Base-by-base conservation (phyloP, 2,329 filamentous ascomycete genomes). In the Aureobasidium zeae region DNA sequence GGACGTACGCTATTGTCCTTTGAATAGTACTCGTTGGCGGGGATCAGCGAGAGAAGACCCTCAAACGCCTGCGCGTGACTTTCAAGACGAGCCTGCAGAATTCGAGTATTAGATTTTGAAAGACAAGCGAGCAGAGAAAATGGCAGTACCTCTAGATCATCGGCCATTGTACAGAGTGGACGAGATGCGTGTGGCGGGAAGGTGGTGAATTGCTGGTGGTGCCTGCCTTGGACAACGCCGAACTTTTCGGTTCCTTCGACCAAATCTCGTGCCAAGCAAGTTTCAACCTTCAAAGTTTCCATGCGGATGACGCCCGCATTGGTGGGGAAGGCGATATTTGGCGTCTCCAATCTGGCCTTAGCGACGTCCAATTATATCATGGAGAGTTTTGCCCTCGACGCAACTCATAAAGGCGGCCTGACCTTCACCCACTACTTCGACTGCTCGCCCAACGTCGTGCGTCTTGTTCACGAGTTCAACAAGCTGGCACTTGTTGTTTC, bases 21-120 rank as follows among this genome's bases (percentile, higher is more conserved):
- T 46, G 57, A 60, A 56, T 93, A 94, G 66, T 94, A 94, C 55
- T 86, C 79, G 65, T 91, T 88, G 49, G 86, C 86, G 29, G 88
- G 86, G 47, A 93, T 94, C 51, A 94, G 71, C 46, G 86, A 89
- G 61, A 94, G 70, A 39, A 94, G 70, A 33, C 86, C 86, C 65
- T 93, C 83, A 57, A 94, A 94, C 52, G 86, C 83, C 65, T 85
- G 76, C 51, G 84, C 72, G 58, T 73, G 70, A 56, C 65, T 67
- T 50, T 68, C 68, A 50, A 76, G 62, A 53, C 73, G 70, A 54
- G 70, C 71, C 72, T 76, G 52, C 13, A 13, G 26, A 24, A 21
- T 20, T 28, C 42, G 17, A 45, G 45, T 37, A 28, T 42, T 50
- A 46, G 26, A 12, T 25, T 3, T 6, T 12, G 5, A 17, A 25